phyloP scores from a whole-genome alignment of 441 rosid genomes.

The Brassica hybrid region DNA sequence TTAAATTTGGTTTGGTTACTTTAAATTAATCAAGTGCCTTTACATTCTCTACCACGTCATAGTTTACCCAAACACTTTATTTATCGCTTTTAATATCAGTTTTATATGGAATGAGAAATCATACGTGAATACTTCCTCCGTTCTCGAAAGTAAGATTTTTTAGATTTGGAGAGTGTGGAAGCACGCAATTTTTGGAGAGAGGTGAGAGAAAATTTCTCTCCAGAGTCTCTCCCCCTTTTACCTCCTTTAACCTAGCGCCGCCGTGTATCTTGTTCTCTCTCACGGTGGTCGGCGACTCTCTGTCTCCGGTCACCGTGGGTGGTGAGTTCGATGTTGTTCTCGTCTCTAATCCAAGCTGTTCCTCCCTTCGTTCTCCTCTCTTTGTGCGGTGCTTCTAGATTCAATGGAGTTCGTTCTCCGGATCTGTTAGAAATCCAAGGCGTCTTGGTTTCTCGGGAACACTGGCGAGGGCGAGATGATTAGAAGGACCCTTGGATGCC shows the following conservation, averaged over 20 bases:
- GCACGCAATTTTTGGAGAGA: too few species aligned
- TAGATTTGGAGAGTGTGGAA: too few species aligned
- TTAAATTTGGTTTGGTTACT: slow-evolving; percentile 20
- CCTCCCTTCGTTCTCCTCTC: neutral
- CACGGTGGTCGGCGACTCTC: too few species aligned
- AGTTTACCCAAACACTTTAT: neutral
- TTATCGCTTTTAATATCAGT: neutral
- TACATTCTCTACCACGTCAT: slow-evolving; percentile 8
- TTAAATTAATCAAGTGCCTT: neutral
- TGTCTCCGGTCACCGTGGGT: too few species aligned
- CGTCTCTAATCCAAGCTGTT: neutral
- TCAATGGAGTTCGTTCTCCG: neutral
- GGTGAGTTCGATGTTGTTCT: neutral
- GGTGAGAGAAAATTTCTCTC: too few species aligned
- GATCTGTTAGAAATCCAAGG: neutral
- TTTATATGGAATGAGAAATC: neutral
- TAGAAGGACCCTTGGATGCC: neutral
- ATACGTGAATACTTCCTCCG: neutral
- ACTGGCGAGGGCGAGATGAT: neutral
- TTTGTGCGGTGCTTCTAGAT: neutral
- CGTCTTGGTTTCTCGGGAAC: neutral
- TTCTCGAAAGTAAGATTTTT: too few species aligned
- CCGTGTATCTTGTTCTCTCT: too few species aligned
- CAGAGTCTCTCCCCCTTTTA: too few species aligned
- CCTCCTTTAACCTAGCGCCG: too few species aligned